Evolutionary conservation across 768 basidiomycete species (phyloP).

Genomic region (Neoboletus subvelutipes): DNA sequence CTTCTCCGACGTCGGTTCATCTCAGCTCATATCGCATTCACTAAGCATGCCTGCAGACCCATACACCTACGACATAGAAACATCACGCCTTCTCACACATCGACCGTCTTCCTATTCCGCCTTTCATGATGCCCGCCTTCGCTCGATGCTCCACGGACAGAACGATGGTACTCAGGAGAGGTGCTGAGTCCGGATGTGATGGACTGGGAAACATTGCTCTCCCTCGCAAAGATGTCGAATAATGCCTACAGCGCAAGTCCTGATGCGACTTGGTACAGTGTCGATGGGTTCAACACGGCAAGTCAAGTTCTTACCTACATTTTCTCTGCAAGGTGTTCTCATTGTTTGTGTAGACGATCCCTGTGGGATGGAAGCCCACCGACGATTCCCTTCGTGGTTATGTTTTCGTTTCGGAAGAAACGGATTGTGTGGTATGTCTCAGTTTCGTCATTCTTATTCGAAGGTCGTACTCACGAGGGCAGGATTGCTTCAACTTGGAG

Average conservation of each 20-base stretch:
- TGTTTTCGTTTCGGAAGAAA: conserved; percentile 75
- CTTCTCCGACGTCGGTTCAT: no score
- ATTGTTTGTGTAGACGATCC: no score
- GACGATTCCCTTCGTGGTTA: conserved; percentile 93
- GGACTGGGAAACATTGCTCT: conserved; percentile 67
- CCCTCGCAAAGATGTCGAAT: no score
- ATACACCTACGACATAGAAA: conserved; percentile 43
- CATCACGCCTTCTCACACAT: conserved; percentile 40
- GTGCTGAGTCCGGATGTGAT: conserved; percentile 69
- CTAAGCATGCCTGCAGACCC: conserved; percentile 23
- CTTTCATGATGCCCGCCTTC: conserved; percentile 36
- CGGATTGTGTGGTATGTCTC: conserved; percentile 61
- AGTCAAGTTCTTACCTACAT: no score
- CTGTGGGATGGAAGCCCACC: conserved; percentile 90
- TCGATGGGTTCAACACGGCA: no score
- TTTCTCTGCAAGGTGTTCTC: no score
- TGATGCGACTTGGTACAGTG: no score
- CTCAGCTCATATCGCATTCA: conserved; percentile 28
- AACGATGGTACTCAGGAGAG: no score
- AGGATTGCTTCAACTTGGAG: conserved; percentile 80
- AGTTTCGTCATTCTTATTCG: background rate
- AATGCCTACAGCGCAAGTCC: no score
- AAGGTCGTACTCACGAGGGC: background rate
- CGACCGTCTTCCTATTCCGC: conserved; percentile 44
- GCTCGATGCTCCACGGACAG: conserved; percentile 40